Evolutionary conservation across 371 early-diverging fungal genomes (phyloP), one percentile per base, ranked within the genome.

Genomic region (Mucor ambiguus): DNA sequence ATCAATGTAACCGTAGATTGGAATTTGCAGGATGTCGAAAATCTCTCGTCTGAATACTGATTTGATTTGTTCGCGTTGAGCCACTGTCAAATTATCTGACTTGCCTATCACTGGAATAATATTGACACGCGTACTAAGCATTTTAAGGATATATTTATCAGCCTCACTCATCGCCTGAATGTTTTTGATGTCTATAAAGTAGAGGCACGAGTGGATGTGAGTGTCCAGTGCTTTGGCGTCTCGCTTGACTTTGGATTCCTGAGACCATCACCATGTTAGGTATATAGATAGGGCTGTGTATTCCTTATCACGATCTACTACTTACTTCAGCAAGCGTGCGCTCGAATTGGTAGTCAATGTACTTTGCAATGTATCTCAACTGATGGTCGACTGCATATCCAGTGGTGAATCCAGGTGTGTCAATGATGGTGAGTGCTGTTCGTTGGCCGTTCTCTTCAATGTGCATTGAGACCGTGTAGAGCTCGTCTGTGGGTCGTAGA

Each of bases 101-200:
- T 98, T 97, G n/a, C 98, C 92, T 73, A 99, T 92, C 44, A 99
- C 90, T 0, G 99, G 99, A 58, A 99, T 92, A 46, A 98, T 81
- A 75, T 98, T 98, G 37, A 95, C 96, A 30, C 95, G 89, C 14
- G 90, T 83, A 35, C 90, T 90, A 35, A 98, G 82, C 43, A 87
- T 79, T 70, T 89, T 87, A 80, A 98, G 85, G 64, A 95, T 91
- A 69, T 92, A 92, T 61, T 93, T 88, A 67, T 98, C 98, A 12
- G 92, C 74, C 30, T 94, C 92, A 32, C 89, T 87, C 44, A 96
- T 81, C 4, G 83, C 81, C 11, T 55, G 56, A 3, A 62, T 60
- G n/a, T 86, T 88, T 30, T 22, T 29, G 6, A 94, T 92, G 63
- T 94, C 90, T 68, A 98, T 90, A 74, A 98, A 97, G 81, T 97